Evolutionary conservation across 345 rosid species (phyloP).

Genomic region (Eucalyptus decipiens): DNA sequence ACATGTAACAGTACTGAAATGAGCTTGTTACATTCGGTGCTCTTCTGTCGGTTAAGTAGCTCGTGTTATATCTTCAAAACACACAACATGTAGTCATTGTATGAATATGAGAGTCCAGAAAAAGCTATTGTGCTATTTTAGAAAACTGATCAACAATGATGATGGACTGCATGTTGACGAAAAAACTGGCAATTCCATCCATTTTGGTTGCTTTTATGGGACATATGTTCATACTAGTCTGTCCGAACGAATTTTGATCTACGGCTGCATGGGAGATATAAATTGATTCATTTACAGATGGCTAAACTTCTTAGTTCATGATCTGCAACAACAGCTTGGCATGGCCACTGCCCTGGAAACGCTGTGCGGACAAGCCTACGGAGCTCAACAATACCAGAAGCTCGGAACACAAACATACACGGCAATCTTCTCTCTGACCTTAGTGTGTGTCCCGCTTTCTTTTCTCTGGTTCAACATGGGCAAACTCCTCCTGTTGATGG

Average conservation of each 20-base stretch:
- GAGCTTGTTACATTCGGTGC: background rate
- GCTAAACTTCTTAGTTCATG: background rate
- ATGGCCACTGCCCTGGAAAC: constrained; percentile 36
- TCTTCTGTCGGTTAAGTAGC: background rate
- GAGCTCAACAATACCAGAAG: constrained; percentile 36
- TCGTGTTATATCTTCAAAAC: background rate
- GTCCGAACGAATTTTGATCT: background rate
- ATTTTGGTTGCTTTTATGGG: background rate
- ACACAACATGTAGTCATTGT: background rate
- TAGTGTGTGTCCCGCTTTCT: constrained; percentile 24
- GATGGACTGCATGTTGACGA: background rate
- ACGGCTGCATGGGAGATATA: background rate
- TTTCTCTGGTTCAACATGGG: constrained; percentile 27
- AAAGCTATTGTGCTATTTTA: background rate
- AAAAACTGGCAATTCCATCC: background rate
- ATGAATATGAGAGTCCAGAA: background rate
- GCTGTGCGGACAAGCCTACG: constrained; percentile 60
- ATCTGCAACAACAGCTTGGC: background rate
- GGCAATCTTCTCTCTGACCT: constrained; percentile 17
- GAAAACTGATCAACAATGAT: background rate
- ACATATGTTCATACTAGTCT: background rate
- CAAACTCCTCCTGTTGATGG: constrained; percentile 14
- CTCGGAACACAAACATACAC: constrained; percentile 22
- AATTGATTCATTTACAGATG: background rate
- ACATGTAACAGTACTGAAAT: background rate